Evolutionary conservation across 1,284 basidiomycete genomes (phyloP).

Genomic region (Marasmius oreades): DNA sequence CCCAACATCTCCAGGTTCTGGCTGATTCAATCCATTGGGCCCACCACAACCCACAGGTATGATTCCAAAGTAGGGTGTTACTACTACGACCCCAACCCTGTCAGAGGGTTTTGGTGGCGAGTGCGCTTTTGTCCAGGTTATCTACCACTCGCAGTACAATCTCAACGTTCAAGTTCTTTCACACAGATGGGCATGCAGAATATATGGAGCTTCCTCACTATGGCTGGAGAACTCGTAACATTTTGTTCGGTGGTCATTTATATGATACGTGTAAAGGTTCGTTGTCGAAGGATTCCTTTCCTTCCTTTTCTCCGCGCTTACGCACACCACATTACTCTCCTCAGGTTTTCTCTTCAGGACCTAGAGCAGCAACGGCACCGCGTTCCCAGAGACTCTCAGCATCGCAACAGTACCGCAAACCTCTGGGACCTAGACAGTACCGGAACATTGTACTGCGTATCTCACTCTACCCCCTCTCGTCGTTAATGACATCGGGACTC

Average conservation of each 20-base stretch:
- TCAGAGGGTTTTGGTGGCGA: neutral
- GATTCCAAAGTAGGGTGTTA: no score
- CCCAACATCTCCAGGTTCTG: neutral
- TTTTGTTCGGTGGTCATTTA: neutral
- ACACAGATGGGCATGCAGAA: neutral
- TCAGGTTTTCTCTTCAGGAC: neutral
- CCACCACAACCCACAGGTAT: neutral
- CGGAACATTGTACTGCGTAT: neutral
- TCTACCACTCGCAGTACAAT: neutral
- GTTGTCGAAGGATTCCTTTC: neutral
- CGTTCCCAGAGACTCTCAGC: neutral
- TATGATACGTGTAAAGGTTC: neutral
- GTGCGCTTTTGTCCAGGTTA: neutral
- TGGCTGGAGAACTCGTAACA: neutral
- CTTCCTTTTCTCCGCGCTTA: neutral
- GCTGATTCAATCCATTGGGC: no score
- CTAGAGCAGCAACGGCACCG: neutral
- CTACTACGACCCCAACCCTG: neutral
- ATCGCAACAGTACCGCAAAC: neutral
- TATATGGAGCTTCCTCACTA: neutral
- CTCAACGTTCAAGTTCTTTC: neutral
- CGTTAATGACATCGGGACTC: neutral
- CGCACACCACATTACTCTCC: no score
- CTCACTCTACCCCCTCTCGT: neutral
- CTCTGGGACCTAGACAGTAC: neutral